A percentile compares a stretch with the other conserved stretches of the same genome.
These are phyloP conservation scores for Pharus latifolius DNA, from an alignment of 176 grass and related monocot species.

Conservation along the genomic window DNA sequence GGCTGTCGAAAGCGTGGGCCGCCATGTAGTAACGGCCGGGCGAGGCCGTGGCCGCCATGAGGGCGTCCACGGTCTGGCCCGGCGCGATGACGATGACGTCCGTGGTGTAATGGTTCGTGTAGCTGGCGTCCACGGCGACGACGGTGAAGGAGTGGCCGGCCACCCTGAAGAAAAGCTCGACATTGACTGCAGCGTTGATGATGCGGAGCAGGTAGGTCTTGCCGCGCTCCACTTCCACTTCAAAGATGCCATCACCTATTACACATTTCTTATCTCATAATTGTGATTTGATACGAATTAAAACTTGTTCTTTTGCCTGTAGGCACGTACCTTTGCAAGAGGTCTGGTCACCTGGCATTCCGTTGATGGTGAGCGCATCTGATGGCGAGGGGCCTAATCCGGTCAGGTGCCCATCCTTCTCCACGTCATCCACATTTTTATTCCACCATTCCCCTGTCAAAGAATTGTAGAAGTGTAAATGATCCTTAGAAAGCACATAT, in stretches of 20 bases:
- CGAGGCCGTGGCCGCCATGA: conserved; percentile 28
- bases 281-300: background rate
- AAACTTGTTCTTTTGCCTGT: background rate
- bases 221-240: conserved; percentile 28
- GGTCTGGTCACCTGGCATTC: conserved; percentile 17
- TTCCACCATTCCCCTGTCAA: conserved; percentile 8
- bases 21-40: conserved; percentile 53
- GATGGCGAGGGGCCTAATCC: background rate
- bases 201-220: conserved; percentile 48
- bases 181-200: conserved; percentile 58
- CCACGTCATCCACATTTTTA: conserved; percentile 23
- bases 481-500: background rate
- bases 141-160: conserved; percentile 50
- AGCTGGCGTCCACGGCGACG: conserved; percentile 47
- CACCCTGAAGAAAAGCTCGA: conserved; percentile 58
- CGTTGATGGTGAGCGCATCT: conserved; percentile 38
- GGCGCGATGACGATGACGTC: conserved; percentile 44
- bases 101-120: conserved; percentile 32
- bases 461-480: background rate
- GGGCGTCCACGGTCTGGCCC: conserved; percentile 56
- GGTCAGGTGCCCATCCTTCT: background rate
- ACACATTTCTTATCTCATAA: too few relatives aligned
- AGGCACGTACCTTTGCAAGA: background rate
- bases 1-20: conserved; percentile 10
- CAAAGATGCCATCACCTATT: conserved; percentile 15